Evolutionary conservation across 345 rosid species (phyloP), one percentile per base, ranked within the genome.

Genomic region (Hevea brasiliensis): DNA sequence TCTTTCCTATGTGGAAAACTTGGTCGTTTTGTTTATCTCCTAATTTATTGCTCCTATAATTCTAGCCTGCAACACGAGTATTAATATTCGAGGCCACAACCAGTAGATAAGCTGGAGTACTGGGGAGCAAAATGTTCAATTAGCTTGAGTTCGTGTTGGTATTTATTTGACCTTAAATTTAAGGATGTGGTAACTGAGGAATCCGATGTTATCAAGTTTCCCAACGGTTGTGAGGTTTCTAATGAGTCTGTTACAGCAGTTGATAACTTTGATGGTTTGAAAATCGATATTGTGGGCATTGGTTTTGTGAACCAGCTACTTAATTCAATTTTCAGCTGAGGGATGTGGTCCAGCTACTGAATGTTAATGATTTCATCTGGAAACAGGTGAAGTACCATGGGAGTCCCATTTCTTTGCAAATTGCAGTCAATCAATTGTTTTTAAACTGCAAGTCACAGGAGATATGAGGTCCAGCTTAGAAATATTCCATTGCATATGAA

Each of bases 381-480:
- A 37, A 60, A 60, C 18, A 47, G 23, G 48, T 42, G 41, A 59
- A 32, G 59, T 20, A 32, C 48, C 68, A 26, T 29, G 10, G 0
- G 21, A 15, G 27, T n/a, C 48, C 35, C 20, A 3, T 50, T 37
- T 37, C 11, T 21, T 8, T 37, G 48, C 50, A 53, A 37, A 29
- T 37, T 26, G 32, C 41, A 23, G 53, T 57, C 1, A 40, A 35
- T 18, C 65, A 37, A 35, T 56, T 9, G 3, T 9, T 1, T 57
- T 13, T 57, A 15, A 26, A 57, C 35, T 13, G 61, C 35, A 3
- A 13, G 3, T n/a, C 58, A 21, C 37, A 23, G 21, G 66, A 40
- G 20, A 26, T 26, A 35, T 65, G 79, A 60, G 77, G 80, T 80
- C 77, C 77, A 75, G 57, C 32, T 67, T 47, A n/a, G 55, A 71